Conservation (phyloP, 352 stramenopile genomes). For the Globisporangium barbulae region DNA sequence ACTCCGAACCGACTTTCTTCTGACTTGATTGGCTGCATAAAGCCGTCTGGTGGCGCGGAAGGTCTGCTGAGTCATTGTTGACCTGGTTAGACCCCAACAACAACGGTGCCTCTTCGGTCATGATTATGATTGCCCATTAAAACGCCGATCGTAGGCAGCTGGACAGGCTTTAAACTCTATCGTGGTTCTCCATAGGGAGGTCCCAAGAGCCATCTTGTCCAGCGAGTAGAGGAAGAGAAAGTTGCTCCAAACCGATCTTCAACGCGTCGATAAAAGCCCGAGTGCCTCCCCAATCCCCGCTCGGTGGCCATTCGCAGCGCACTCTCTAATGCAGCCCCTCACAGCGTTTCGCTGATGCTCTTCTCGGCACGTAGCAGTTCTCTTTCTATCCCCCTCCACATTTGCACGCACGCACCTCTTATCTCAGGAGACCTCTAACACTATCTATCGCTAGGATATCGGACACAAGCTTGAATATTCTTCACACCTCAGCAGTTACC, state of each 20-base stretch:
- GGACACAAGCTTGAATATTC: too few species aligned
- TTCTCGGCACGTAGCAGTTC: too few species aligned
- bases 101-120: neutral
- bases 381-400: too few species aligned
- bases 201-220: neutral
- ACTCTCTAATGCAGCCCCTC: neutral
- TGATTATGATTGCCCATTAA: conserved; percentile 5
- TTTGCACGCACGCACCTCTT: too few species aligned
- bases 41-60: neutral
- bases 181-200: too few species aligned
- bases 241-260: conserved; percentile 1
- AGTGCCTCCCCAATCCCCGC: conserved; percentile 6
- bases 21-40: neutral
- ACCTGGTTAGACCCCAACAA: neutral
- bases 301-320: neutral
- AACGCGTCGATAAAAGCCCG: neutral
- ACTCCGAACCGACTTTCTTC: neutral
- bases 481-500: too few species aligned
- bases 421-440: too few species aligned
- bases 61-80: neutral
- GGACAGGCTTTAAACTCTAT: neutral
- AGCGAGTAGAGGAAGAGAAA: neutral
- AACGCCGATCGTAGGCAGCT: neutral
- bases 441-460: too few species aligned
- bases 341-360: too few species aligned